These are phyloP conservation scores for Thielaviopsis populi DNA, from an alignment of 2,329 filamentous ascomycete species.

Conservation along the genomic window DNA sequence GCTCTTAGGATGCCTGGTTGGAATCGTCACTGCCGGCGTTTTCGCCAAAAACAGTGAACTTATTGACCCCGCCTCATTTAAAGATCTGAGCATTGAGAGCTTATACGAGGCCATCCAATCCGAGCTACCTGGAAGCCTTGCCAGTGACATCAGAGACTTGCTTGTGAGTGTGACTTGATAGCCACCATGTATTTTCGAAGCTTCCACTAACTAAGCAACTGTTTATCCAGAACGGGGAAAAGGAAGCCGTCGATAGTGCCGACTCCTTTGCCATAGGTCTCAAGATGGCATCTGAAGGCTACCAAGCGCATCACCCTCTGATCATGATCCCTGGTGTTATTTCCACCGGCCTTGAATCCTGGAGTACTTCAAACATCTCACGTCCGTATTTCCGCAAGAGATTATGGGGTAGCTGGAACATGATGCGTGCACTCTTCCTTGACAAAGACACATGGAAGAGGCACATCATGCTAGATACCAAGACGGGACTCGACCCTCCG, in stretches of 20 bases:
- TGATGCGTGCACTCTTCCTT: slow-evolving; percentile 89
- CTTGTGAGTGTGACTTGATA: slow-evolving; percentile 40
- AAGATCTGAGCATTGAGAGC: slow-evolving; percentile 68
- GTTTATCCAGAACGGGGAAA: slow-evolving; percentile 55
- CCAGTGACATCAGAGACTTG: slow-evolving; percentile 74
- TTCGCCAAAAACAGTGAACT: slow-evolving; percentile 83
- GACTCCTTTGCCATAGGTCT: slow-evolving; percentile 87
- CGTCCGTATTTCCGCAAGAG: slow-evolving; percentile 86
- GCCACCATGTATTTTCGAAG: slow-evolving; percentile 4
- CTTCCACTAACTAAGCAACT: neutral
- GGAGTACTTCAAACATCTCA: slow-evolving; percentile 77
- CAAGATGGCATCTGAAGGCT: slow-evolving; percentile 65
- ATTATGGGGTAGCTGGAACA: slow-evolving; percentile 95
- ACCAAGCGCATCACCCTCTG: slow-evolving; percentile 70
- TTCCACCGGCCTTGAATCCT: slow-evolving; percentile 90
- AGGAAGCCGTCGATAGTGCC: slow-evolving; percentile 68
- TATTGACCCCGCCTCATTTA: slow-evolving; percentile 58
- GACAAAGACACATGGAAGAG: slow-evolving; percentile 92
- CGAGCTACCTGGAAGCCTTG: slow-evolving; percentile 59
- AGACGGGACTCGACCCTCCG: slow-evolving; percentile 79
- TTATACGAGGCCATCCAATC: slow-evolving; percentile 70
- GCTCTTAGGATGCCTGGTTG: slow-evolving; percentile 74
- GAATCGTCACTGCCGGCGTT: slow-evolving; percentile 74
- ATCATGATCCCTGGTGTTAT: slow-evolving; percentile 98
- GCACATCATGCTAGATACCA: slow-evolving; percentile 92